These are phyloP conservation scores for Staphylotrichum tortipilum DNA, from an alignment of 495 filamentous ascomycete species.

Conservation along the genomic window DNA sequence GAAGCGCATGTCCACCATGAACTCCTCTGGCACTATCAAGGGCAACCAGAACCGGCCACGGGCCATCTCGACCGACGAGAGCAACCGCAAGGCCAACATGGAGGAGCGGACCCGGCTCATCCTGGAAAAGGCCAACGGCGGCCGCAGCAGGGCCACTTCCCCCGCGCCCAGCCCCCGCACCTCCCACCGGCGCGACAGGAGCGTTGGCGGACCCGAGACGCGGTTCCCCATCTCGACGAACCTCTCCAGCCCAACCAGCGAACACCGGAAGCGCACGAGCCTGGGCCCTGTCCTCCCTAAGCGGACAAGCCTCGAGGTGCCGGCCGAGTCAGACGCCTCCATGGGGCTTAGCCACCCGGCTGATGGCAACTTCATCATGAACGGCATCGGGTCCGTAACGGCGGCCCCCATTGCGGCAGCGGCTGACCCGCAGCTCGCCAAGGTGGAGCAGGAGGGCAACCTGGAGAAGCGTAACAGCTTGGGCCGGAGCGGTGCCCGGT, in stretches of 20 bases:
- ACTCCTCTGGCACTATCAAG: slow-evolving; percentile 41
- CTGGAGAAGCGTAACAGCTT: slow-evolving; percentile 46
- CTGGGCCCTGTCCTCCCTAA: slow-evolving; percentile 33
- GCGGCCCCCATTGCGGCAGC: slow-evolving; percentile 16
- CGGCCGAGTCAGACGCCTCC: slow-evolving; percentile 26
- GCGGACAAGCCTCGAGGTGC: slow-evolving; percentile 39
- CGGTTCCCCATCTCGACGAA: slow-evolving; percentile 81
- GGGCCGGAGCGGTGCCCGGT: slow-evolving; percentile 35
- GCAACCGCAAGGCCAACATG: slow-evolving; percentile 85
- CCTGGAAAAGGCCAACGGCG: slow-evolving; percentile 46
- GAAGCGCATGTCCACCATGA: slow-evolving; percentile 74
- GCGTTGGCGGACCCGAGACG: slow-evolving; percentile 66
- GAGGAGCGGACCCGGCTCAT: slow-evolving; percentile 85
- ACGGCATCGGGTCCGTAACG: slow-evolving; percentile 23
- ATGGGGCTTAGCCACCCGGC: slow-evolving; percentile 30
- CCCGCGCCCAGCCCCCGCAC: slow-evolving; percentile 55
- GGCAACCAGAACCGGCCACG: slow-evolving; percentile 56
- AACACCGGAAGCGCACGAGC: slow-evolving; percentile 24
- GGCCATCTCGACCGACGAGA: slow-evolving; percentile 92
- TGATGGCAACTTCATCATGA: slow-evolving; percentile 33
- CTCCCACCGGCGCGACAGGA: slow-evolving; percentile 64
- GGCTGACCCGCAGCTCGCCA: slow-evolving; percentile 29
- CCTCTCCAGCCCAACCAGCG: slow-evolving; percentile 46
- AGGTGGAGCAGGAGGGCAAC: slow-evolving; percentile 25
- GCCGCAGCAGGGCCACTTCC: slow-evolving; percentile 61